These are phyloP conservation scores for Coniochaeta hoffmannii DNA, from an alignment of 2,329 filamentous ascomycete species.

Conservation along the genomic window DNA sequence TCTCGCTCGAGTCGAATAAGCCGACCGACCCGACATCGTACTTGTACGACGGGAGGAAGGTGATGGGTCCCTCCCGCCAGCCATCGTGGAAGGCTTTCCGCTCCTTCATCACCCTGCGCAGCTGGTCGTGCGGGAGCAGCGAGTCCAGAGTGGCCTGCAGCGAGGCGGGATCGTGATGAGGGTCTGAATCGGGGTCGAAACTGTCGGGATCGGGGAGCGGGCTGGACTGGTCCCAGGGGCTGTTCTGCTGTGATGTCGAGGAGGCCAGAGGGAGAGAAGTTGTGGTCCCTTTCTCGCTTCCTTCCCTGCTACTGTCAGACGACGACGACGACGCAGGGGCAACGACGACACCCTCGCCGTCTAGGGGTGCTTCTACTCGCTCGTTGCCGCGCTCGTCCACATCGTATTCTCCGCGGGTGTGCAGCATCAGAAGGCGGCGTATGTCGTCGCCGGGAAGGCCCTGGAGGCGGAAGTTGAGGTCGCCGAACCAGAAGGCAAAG, in stretches of 20 bases:
- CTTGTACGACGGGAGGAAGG: conserved; percentile 92
- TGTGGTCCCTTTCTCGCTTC: conserved; percentile 25
- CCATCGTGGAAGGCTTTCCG: conserved; percentile 84
- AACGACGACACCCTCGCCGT: conserved; percentile 44
- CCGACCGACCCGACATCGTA: conserved; percentile 93
- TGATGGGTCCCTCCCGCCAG: conserved; percentile 83
- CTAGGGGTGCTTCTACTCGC: conserved; percentile 28
- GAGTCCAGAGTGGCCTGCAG: conserved; percentile 84
- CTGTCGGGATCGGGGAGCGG: conserved; percentile 57
- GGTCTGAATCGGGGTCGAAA: conserved; percentile 54
- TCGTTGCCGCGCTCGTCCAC: conserved; percentile 35
- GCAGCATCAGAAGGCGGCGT: conserved; percentile 71
- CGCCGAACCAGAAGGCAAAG: conserved; percentile 92
- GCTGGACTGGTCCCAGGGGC: conserved; percentile 30
- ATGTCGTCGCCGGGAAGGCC: conserved; percentile 88
- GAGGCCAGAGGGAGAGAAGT: too few species aligned
- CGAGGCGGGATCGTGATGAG: conserved; percentile 72
- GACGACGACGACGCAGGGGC: conserved; percentile 25
- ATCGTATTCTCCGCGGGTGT: conserved; percentile 72
- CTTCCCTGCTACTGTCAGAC: conserved; percentile 39
- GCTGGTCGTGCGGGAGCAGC: conserved; percentile 82
- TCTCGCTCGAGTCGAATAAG: conserved; percentile 92
- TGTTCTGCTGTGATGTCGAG: conserved; percentile 16
- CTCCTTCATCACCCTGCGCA: conserved; percentile 63
- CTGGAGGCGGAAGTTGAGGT: conserved; percentile 89